Base-by-base conservation (phyloP, 352 stramenopile species). In the Bremia lactucae region DNA sequence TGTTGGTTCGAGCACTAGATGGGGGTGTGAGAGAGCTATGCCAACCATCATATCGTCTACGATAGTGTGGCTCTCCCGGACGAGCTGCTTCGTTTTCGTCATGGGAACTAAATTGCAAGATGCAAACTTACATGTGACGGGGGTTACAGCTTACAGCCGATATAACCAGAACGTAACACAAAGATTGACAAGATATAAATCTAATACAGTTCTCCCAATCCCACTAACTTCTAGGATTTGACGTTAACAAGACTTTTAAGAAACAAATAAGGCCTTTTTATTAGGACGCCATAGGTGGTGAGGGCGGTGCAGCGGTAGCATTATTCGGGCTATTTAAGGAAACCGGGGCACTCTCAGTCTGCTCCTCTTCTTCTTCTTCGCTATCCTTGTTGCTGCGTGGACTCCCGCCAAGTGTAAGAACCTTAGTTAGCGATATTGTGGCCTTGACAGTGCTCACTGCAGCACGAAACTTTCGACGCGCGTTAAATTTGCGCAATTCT, bases 401-500 rank as follows among this genome's bases (percentile, higher is more conserved):
- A 24, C 59, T 65, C 24, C 42, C 31, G 5, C 59, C 58, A 6
- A 63, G 55, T 31, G 68, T 74, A 20, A 87, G 61, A 29, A 59
- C 68, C 51, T 84, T 84, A 6, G 75, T 78, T n/a, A 87, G 64
- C 25, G 72, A 86, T 46, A 86, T 82, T 11, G 74, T 85, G 35
- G 72, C 68, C 55, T 82, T 86, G 49, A 94, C 86, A 8, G 86
- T 95, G 49, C 89, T 93, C 10, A 97, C 78, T 2, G 87, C 87
- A 21, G 83, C 83, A 59, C 94, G 95, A 65, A 97, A 95, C 63
- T 96, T 96, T 34, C 90, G 77, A 28, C 90, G 93, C 19, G 86
- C 90, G 57, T 96, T 96, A 67, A 95, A 97, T 48, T 83, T 87
- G 55, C 79, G 86, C 50, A 97, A 69, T 47, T 96, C 66, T 29